Evolutionary conservation across 208 protist genomes (phyloP), one percentile per base, ranked within the genome.

Genomic region (Acanthamoeba healyi): DNA sequence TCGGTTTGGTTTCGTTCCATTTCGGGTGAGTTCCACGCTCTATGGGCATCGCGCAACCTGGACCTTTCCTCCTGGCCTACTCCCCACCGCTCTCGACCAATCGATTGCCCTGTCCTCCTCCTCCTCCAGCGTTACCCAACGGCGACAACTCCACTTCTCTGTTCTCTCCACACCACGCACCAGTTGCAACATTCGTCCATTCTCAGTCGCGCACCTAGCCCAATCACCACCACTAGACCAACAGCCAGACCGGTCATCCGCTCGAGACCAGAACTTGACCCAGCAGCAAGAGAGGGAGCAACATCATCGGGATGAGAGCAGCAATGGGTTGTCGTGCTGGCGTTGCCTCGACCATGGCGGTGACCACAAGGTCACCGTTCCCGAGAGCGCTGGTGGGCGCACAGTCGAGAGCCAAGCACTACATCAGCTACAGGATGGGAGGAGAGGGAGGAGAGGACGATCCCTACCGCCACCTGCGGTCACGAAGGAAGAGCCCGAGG

Each of bases 381-480:
- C n/a, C n/a, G n/a, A n/a, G n/a, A n/a, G n/a, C n/a, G 17, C 46
- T 51, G 14, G 46, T 51, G 17, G 51, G 51, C 51, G 17, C n/a
- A 29, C 29, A 67, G 58, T 9, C 19, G 58, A 9, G 58, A 17
- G 58, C 51, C 5, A 67, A 67, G 58, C 58, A 67, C 58, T 67
- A 67, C 58, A 67, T 67, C 58, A 67, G 58, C 58, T 67, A 67
- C 58, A 3, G 58, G n/a, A 22, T 67, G 9, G 58, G 34, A n/a
- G 29, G 58, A 0, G 58, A 67, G 9, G 58, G 34, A n/a, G 29
- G 58, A 0, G 58, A 67, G 29, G n/a, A 36, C 58, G 58, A 67
- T 67, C 58, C 58, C 58, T 67, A 67, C 58, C 58, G 58, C 58
- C 58, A 67, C 58, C 58, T 67, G n/a, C 58, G 58, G 10, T 15